phyloP scores from a whole-genome alignment of 179 eudicot genomes.

The Beta macrorhiza region DNA sequence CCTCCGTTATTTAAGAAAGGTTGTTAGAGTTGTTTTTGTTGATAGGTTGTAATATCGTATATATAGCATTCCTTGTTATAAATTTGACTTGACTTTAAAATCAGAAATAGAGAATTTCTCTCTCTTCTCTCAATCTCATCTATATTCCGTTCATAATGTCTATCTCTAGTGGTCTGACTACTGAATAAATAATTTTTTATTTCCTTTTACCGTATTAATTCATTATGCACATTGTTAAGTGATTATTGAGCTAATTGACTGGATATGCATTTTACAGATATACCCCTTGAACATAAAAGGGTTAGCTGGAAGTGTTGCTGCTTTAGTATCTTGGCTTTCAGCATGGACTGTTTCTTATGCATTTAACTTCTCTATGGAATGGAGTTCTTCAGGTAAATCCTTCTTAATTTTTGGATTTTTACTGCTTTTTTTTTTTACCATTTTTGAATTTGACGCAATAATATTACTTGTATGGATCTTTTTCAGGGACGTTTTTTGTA shows the following conservation, averaged over 20 bases:
- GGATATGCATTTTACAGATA: slow-evolving; percentile 19
- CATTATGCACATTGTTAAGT: too few species aligned
- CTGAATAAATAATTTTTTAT: too few species aligned
- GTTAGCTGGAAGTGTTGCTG: slow-evolving; percentile 29
- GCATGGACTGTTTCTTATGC: slow-evolving; percentile 37
- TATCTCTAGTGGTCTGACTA: too few species aligned
- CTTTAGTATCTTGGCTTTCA: slow-evolving; percentile 6
- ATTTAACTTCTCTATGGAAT: slow-evolving; percentile 37
- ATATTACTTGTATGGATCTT: not conserved
- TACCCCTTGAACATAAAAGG: slow-evolving; percentile 40
- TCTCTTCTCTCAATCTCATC: too few species aligned
- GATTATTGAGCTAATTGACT: not conserved
- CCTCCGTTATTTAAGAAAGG: too few species aligned
- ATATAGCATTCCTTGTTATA: too few species aligned
- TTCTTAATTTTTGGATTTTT: not conserved
- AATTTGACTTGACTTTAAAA: too few species aligned
- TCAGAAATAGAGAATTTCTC: too few species aligned
- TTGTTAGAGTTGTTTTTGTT: too few species aligned
- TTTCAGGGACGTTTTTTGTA: slow-evolving; percentile 29
- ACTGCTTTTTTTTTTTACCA: not conserved
- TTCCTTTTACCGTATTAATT: too few species aligned
- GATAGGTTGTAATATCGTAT: too few species aligned
- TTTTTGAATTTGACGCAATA: not conserved
- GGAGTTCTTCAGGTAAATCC: slow-evolving; percentile 41
- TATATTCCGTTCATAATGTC: too few species aligned